Evolutionary conservation across 2,329 filamentous ascomycete species (phyloP), one percentile per base, ranked within the genome.

Genomic region (Bipolaris victoriae): DNA sequence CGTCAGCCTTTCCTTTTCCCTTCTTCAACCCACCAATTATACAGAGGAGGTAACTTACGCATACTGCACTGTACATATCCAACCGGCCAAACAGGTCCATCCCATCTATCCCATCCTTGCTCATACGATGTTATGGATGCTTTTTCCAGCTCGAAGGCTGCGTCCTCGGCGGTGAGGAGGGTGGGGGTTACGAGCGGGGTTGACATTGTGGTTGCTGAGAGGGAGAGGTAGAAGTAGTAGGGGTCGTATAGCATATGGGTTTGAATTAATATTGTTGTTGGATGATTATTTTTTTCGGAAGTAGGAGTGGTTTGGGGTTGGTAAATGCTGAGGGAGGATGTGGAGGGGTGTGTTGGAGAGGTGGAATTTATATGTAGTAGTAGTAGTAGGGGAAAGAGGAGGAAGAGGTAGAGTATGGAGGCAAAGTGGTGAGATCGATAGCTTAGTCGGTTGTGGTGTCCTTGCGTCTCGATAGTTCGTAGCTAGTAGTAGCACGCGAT

Each of bases 51-150:
- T 3, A 26, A 52, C 53, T 51, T 61, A 67, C 65, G 65, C 52
- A 67, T 60, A 16, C 57, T 58, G 52, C 66, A 70, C 53, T 70
- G 67, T n/a, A 63, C 57, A 36, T 61, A 63, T 35, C 66, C 67
- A 1, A 67, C 48, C 6, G 65, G 67, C 63, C 61, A 69, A 26
- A 66, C 40, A 9, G 66, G 69, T 3, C 65, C 67, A 37, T 71
- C 68, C 65, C 63, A 69, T 29, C 62, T 54, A 56, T 71, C 68
- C 63, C 64, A 70, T 7, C 64, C 67, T 24, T 70, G 57, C 47
- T 70, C 67, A 55, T 70, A 72, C n/a, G 64, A 64, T 5, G 52
- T 61, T 6, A 71, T 64, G 7, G 63, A 45, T 1, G 63, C 57
- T 46, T 67, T 67, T 47, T 70, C 66, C 26, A 52, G 59, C 64